Conservation (phyloP, 2,329 filamentous ascomycete genomes). For the Lachnum nothofagi region DNA sequence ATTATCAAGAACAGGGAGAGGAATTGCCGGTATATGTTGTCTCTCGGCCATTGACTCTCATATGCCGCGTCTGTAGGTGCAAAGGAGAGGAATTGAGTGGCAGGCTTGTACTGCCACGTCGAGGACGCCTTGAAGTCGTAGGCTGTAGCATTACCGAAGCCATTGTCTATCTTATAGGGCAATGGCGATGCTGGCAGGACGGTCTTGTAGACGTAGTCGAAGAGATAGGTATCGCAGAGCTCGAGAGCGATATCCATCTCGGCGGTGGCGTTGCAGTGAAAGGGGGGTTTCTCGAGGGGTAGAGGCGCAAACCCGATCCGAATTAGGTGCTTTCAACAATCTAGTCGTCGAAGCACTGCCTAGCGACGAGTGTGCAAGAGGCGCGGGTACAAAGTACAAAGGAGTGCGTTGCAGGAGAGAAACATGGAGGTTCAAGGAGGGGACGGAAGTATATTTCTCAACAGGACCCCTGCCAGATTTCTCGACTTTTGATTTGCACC, state of each 20-base stretch:
- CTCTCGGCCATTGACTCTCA: slow-evolving; percentile 69
- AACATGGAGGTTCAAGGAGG: too few relatives aligned
- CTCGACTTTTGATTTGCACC: too few relatives aligned
- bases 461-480: too few relatives aligned
- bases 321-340: too few relatives aligned
- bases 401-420: too few relatives aligned
- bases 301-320: too few relatives aligned
- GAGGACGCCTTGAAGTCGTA: slow-evolving; percentile 53
- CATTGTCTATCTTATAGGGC: slow-evolving; percentile 47
- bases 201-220: slow-evolving; percentile 72
- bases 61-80: slow-evolving; percentile 72
- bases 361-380: too few relatives aligned
- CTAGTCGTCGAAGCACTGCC: too few relatives aligned
- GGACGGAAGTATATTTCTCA: too few relatives aligned
- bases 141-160: slow-evolving; percentile 45
- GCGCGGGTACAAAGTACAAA: too few relatives aligned
- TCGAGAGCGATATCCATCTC: slow-evolving; percentile 92
- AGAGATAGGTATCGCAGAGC: slow-evolving; percentile 72
- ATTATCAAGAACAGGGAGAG: slow-evolving; percentile 77
- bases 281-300: too few relatives aligned
- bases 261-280: slow-evolving; percentile 20
- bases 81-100: slow-evolving; percentile 64
- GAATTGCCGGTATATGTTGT: slow-evolving; percentile 71
- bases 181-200: slow-evolving; percentile 57
- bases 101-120: slow-evolving; percentile 65